Conservation (phyloP, 768 basidiomycete genomes). For the Multifurca ochricompacta region DNA sequence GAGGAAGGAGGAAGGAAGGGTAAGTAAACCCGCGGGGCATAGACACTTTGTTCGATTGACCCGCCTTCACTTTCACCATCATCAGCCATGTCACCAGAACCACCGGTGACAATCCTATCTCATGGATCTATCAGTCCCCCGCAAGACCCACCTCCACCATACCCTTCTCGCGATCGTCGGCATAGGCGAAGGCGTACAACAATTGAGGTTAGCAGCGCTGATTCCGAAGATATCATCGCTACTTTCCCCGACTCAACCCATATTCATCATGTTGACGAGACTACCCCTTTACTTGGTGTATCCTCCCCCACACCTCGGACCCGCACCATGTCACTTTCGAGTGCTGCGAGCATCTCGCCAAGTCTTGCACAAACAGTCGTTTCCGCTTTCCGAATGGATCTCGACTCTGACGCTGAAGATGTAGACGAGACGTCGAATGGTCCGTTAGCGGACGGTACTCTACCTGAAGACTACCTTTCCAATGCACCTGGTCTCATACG, state of each 20-base stretch:
- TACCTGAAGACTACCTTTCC: slow-evolving; percentile 2
- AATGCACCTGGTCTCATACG: slow-evolving; percentile 11
- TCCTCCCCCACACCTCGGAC: slow-evolving; percentile 29
- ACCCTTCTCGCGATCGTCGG: slow-evolving; percentile 48
- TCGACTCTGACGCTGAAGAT: slow-evolving; percentile 32
- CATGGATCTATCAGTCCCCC: slow-evolving; percentile 6
- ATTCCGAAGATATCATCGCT: slow-evolving; percentile 25
- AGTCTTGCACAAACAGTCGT: slow-evolving; percentile 63
- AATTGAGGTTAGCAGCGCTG: slow-evolving; percentile 27
- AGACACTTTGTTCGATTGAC: no score
- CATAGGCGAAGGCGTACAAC: slow-evolving; percentile 27
- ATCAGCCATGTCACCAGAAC: slow-evolving; percentile 10
- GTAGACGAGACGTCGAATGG: slow-evolving; percentile 20
- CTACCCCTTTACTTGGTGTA: slow-evolving; percentile 38
- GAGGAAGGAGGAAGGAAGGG: no score
- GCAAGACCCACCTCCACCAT: slow-evolving; percentile 64
- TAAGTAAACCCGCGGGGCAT: no score
- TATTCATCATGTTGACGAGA: slow-evolving; percentile 34
- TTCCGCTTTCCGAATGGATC: slow-evolving; percentile 55
- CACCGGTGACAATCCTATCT: not conserved
- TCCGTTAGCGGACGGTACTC: not conserved
- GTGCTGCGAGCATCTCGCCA: slow-evolving; percentile 44
- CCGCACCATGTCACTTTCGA: slow-evolving; percentile 47
- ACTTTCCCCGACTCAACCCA: slow-evolving; percentile 21
- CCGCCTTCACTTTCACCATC: no score